Percentiles rank a stretch among this genome's conserved stretches.
These are phyloP conservation scores for Ploettnerulaceae sp. DNA, from an alignment of 2,329 filamentous ascomycete genomes.

Conservation along the genomic window DNA sequence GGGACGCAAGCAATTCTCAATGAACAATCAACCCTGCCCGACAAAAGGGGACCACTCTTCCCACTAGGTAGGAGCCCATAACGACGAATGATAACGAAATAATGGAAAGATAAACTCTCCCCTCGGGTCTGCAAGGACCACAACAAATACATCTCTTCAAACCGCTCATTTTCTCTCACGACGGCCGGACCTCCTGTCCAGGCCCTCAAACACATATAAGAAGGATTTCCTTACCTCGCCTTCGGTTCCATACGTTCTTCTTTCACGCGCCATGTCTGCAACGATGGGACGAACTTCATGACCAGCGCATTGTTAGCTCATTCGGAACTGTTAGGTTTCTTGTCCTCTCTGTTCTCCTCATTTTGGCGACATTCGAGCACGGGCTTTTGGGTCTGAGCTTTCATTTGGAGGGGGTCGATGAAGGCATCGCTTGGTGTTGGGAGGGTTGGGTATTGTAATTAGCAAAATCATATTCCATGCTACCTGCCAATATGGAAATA, in stretches of 20 bases:
- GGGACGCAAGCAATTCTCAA: neutral
- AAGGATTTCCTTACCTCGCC: slow-evolving; percentile 23
- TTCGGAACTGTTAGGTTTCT: slow-evolving; percentile 19
- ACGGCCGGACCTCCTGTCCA: neutral
- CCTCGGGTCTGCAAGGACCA: slow-evolving; percentile 42
- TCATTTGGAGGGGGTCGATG: slow-evolving; percentile 15
- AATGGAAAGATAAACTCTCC: slow-evolving; percentile 44
- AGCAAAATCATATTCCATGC: slow-evolving; percentile 22
- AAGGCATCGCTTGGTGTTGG: slow-evolving; percentile 29
- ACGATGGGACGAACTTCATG: slow-evolving; percentile 31
- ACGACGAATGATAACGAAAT: slow-evolving; percentile 46
- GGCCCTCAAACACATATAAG: slow-evolving; percentile 3
- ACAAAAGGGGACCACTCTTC: no score
- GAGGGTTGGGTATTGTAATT: slow-evolving; percentile 24
- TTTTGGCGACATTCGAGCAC: slow-evolving; percentile 19
- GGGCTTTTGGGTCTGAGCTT: slow-evolving; percentile 9
- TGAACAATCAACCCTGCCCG: no score
- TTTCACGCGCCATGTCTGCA: slow-evolving; percentile 23
- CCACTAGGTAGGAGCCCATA: no score
- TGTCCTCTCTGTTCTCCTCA: slow-evolving; percentile 13
- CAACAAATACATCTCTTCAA: slow-evolving; percentile 40
- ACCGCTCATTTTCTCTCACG: slow-evolving; percentile 20
- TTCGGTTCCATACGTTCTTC: slow-evolving; percentile 10
- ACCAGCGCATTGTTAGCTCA: slow-evolving; percentile 20
- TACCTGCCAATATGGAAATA: neutral